phyloP scores from a whole-genome alignment of 805 yeast genomes.

The Millerago galiae region DNA sequence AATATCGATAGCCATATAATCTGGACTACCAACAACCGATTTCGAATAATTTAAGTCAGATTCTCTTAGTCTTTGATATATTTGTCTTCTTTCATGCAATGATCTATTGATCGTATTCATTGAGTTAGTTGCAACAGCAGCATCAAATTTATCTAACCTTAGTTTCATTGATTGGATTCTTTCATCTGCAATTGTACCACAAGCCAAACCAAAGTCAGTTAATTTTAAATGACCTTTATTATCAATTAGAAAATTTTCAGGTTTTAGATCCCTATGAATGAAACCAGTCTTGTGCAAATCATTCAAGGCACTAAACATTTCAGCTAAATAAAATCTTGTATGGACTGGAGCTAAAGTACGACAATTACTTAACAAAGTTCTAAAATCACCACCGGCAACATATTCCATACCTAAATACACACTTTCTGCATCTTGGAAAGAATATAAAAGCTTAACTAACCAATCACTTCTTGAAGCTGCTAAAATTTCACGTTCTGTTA shows the following conservation, averaged over 20 bases:
- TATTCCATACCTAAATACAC: conserved; percentile 97
- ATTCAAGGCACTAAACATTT: conserved; percentile 93
- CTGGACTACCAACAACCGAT: conserved; percentile 97
- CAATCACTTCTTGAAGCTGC: conserved; percentile 96
- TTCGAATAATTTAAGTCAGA: conserved; percentile 80
- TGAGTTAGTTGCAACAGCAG: conserved; percentile 45
- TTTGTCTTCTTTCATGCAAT: conserved; percentile 78
- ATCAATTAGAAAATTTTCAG: conserved; percentile 88
- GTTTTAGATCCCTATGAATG: conserved; percentile 95
- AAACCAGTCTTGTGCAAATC: conserved; percentile 92
- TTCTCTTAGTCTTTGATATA: conserved; percentile 74
- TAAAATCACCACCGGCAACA: conserved; percentile 99
- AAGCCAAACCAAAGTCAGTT: conserved; percentile 96
- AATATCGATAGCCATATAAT: conserved; percentile 97
- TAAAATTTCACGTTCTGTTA: conserved; percentile 93
- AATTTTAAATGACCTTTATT: conserved; percentile 86
- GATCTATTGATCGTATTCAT: conserved; percentile 54
- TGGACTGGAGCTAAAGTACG: conserved; percentile 91
- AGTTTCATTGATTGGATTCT: conserved; percentile 89
- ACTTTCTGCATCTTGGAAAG: conserved; percentile 88
- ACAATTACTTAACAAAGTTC: conserved; percentile 89
- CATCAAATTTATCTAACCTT: conserved; percentile 62
- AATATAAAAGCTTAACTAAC: conserved; percentile 89
- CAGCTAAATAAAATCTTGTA: conserved; percentile 89
- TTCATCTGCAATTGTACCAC: conserved; percentile 90